Base-by-base conservation (phyloP, 805 yeast species). In the Ascoidea rubescens region DNA sequence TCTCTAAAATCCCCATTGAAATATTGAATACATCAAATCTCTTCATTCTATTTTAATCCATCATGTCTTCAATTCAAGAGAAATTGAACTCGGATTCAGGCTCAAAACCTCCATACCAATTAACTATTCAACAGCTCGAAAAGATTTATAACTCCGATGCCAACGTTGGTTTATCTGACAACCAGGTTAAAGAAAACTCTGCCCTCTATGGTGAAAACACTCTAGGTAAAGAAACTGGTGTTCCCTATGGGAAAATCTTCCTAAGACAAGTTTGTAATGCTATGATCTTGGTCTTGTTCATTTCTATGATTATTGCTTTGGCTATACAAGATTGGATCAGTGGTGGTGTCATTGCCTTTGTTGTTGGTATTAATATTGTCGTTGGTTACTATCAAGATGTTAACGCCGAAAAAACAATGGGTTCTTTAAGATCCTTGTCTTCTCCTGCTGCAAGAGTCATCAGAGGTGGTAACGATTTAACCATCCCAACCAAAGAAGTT, bases 361-460 rank as follows among this genome's bases (percentile, higher is more conserved):
- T 85, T 30, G 78, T 85, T 33, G 62, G 64, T 37, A 71, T 84
- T 52, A 84, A 84, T 60, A 78, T 84, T 44, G 65, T 67, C 32
- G 82, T 84, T 53, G 93, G 93, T 4, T 75, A 80, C 52, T 65
- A 75, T 56, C 93, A 84, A 64, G 91, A 84, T 62, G 73, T 71
- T 61, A 79, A 77, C 56, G 91, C 93, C 1, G 89, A 84, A 57
- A 77, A 82, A 61, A 85, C 91, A 1, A 85, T 84, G 87, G 85
- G 82, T 45, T 80, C 89, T 0, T 72, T 84, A 46, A 73, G 78
- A 55, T 74, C 80, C 0, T 71, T 85, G 51, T 74, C 84, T 51
- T 79, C 88, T 2, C 88, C 91, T 4, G 75, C 82, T 2, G 90
- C 93, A 0, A 68, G 75, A 46, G 87, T 80, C 30, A 71, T 79